These are phyloP conservation scores for Thalassiosira livingstoniorum DNA, from an alignment of 352 stramenopile genomes.

Conservation along the genomic window DNA sequence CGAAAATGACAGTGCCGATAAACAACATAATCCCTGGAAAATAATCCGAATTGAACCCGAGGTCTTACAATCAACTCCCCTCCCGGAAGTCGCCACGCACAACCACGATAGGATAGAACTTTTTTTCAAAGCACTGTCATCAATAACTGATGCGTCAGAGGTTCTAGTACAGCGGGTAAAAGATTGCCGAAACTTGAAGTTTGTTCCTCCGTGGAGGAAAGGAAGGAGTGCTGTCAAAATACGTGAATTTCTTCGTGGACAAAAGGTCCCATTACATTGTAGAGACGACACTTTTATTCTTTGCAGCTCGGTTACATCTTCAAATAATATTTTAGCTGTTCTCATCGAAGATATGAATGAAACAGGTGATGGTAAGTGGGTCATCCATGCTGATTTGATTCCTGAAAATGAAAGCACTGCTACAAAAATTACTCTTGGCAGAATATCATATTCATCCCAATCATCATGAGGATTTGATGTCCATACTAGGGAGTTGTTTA, in stretches of 20 bases:
- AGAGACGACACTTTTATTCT: constrained; percentile 70
- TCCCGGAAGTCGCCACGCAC: no score
- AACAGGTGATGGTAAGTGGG: constrained; percentile 20
- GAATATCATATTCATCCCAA: no score
- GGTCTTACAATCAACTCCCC: no score
- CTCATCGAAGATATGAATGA: constrained; percentile 44
- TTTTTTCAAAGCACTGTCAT: constrained; percentile 29
- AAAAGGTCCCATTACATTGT: constrained; percentile 83
- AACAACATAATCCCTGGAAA: constrained; percentile 32
- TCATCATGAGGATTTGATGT: no score
- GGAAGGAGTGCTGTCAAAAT: constrained; percentile 77
- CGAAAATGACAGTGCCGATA: neutral
- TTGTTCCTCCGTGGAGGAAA: constrained; percentile 82
- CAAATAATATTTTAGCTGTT: constrained; percentile 44
- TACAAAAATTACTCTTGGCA: constrained; percentile 47
- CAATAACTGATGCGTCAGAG: constrained; percentile 6
- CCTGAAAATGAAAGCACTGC: constrained; percentile 17
- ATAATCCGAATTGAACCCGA: constrained; percentile 20
- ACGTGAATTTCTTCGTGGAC: constrained; percentile 86
- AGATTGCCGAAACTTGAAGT: constrained; percentile 52
- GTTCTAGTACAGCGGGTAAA: constrained; percentile 48
- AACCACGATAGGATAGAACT: constrained; percentile 34
- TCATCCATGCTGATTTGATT: constrained; percentile 35
- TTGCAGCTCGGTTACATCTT: constrained; percentile 21
- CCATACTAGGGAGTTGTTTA: no score